Base-by-base conservation (phyloP, 345 rosid species). In the Dipteronia sinensis region DNA sequence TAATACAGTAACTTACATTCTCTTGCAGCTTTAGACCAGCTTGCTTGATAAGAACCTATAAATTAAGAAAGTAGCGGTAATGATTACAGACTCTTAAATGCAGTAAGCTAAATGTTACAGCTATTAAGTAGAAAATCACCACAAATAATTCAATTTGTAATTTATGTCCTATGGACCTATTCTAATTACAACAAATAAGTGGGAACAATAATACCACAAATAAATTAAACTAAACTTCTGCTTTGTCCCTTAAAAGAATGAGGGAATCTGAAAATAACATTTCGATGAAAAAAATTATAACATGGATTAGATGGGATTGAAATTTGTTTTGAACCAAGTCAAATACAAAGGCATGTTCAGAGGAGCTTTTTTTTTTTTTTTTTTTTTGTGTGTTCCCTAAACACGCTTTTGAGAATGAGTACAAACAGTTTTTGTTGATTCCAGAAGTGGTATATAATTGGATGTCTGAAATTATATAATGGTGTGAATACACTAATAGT, bases 41-140 rank as follows among this genome's bases (percentile, higher is more conserved):
- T 89, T 95, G 99, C 97, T 95, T 93, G 79, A 85, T 87, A 66
- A 93, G 91, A 84, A 95, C 99, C 99, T 95, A 77, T 47, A 67
- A 68, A 42, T 71, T 70, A 76, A 76, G 44, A 76, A 15, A 65
- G 7, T 59, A 29, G 27, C 49, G 13, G 51, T 49, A 4, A 65
- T n/a, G 0, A 51, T 20, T 51, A 34, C 16, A 65, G 71, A 34
- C 17, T 19, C 51, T 29, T 27, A 46, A 16, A 74, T 74, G 61
- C 4, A 64, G 27, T 10, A 44, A 25, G 67, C 67, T 47, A 16
- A 74, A 63, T 17, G 19, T 38, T 63, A 27, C 27, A 6, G 23
- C 11, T 17, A 10, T 38, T 20, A 34, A 10, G 17, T 27, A 64
- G 3, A 11, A 25, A 42, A 10, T 10, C 66, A 62, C 15, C 16